A percentile compares a stretch with the other conserved stretches of the same genome.
phyloP scores from a whole-genome alignment of 352 stramenopile genomes.

The Phytophthora nicotianae region DNA sequence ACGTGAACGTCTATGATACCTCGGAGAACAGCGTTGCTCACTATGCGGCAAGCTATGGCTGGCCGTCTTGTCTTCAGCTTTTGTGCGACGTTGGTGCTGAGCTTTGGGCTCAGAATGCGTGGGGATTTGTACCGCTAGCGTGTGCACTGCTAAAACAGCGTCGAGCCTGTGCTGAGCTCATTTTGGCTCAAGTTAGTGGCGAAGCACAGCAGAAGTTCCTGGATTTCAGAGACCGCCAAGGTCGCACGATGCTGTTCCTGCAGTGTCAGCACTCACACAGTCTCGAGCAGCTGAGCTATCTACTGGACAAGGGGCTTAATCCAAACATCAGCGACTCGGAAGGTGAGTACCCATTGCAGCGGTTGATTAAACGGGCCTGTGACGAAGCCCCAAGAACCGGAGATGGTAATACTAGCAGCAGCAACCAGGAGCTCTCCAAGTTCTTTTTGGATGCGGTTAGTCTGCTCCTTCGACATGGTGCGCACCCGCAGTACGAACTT shows the following conservation, averaged over 20 bases:
- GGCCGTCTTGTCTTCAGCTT: constrained; percentile 67
- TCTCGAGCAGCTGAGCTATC: constrained; percentile 65
- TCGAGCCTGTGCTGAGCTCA: constrained; percentile 58
- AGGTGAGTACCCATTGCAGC: constrained; percentile 64
- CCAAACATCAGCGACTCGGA: constrained; percentile 72
- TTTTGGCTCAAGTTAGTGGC: constrained; percentile 49
- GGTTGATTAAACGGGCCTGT: constrained; percentile 45
- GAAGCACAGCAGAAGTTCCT: constrained; percentile 64
- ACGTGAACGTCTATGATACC: constrained; percentile 79
- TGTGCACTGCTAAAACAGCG: constrained; percentile 75
- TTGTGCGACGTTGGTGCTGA: constrained; percentile 60
- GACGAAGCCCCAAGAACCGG: constrained; percentile 33
- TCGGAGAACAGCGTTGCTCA: constrained; percentile 80
- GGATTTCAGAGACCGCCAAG: constrained; percentile 75
- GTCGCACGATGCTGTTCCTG: constrained; percentile 82
- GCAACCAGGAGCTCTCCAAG: constrained; percentile 20
- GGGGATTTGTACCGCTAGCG: constrained; percentile 74
- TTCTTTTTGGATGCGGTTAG: constrained; percentile 61
- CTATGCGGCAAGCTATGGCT: constrained; percentile 81
- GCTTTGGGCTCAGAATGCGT: constrained; percentile 74
- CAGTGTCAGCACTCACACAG: constrained; percentile 77
- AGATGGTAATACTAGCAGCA: constrained; percentile 8
- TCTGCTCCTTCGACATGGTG: constrained; percentile 58
- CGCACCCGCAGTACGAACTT: constrained; percentile 51
- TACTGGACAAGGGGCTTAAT: constrained; percentile 72